These are phyloP conservation scores for Porcisia hertigi DNA, from an alignment of 208 protist genomes.

Conservation along the genomic window DNA sequence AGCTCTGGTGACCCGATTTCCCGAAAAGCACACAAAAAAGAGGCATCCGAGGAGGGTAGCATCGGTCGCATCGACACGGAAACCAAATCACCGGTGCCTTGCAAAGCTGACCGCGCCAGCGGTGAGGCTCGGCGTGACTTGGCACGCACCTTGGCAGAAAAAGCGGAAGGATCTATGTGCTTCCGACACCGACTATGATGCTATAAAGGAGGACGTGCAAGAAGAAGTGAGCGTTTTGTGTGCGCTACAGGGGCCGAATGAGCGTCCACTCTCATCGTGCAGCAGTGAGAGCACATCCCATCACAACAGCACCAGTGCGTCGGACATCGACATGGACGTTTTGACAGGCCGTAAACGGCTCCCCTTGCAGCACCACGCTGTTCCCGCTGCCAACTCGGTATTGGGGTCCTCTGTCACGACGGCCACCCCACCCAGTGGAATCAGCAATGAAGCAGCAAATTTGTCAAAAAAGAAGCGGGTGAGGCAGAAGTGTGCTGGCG, in stretches of 20 bases:
- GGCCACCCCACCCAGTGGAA: no score
- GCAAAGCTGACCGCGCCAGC: slow-evolving; percentile 18
- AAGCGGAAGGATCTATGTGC: background rate
- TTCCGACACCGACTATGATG: background rate
- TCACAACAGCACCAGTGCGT: slow-evolving; percentile 30
- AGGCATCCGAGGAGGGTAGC: background rate
- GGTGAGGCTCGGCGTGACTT: slow-evolving; percentile 12
- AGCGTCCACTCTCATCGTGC: background rate
- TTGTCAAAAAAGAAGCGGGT: background rate
- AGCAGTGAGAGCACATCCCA: slow-evolving; percentile 7
- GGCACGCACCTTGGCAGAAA: background rate
- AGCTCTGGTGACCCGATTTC: background rate
- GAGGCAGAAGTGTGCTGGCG: background rate
- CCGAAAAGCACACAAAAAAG: background rate
- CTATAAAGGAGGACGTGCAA: background rate
- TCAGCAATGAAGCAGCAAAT: background rate
- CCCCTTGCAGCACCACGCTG: slow-evolving; percentile 9
- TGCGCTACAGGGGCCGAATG: background rate
- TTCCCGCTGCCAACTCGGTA: background rate
- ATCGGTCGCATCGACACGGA: background rate
- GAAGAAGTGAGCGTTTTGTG: background rate
- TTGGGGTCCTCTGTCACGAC: background rate
- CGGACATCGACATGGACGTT: slow-evolving; percentile 32
- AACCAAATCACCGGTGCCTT: slow-evolving; percentile 5
- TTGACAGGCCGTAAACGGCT: slow-evolving; percentile 22